Base-by-base conservation (phyloP, 345 rosid genomes). In the Hibiscus mutabilis region DNA sequence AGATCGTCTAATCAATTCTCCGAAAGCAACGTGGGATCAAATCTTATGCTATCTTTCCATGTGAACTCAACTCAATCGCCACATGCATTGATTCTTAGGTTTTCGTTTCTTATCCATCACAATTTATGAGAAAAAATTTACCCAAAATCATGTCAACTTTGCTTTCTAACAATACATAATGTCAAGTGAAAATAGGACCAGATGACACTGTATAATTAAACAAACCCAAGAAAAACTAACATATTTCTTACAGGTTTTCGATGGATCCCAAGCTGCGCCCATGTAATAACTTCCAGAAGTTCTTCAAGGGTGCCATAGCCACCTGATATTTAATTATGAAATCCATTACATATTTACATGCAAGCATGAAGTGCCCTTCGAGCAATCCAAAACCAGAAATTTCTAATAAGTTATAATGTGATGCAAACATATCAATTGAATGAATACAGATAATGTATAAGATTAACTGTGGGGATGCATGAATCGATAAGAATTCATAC, bases 211-310 rank as follows among this genome's bases (percentile, higher is more conserved):
- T 29, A 29, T 29, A 29, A 29, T 4, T 15, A 14, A 64, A 18
- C 51, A 40, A 4, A 40, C 4, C 24, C 55, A 55, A 55, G 55
- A 31, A 31, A 31, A 31, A 69, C 40, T 6, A 18, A 37, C 29
- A 31, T 35, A 31, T 24, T 66, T 65, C 90, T 80, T 86, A 93
- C 98, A 65, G 98, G 98, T 80, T 93, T 93, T 61, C 78, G 81
- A 81, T 93, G 98, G 81, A 93, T 93, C 25, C 97, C 93, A 21
- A 93, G 97, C 83, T 93, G 98, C 57, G 97, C 96, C 98, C 98
- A 91, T 35, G 98, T 91, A 77, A 93, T 93, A 69, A 88, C 98
- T 85, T 93, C 98, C 46, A 93, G 91, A 73, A 93, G 75, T 70
- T 93, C 98, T 75, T 93, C 98, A 0, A 93, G 91, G 31, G 98